Evolutionary conservation across 2,329 filamentous ascomycete species (phyloP).

Genomic region (Xylariaceae sp.): DNA sequence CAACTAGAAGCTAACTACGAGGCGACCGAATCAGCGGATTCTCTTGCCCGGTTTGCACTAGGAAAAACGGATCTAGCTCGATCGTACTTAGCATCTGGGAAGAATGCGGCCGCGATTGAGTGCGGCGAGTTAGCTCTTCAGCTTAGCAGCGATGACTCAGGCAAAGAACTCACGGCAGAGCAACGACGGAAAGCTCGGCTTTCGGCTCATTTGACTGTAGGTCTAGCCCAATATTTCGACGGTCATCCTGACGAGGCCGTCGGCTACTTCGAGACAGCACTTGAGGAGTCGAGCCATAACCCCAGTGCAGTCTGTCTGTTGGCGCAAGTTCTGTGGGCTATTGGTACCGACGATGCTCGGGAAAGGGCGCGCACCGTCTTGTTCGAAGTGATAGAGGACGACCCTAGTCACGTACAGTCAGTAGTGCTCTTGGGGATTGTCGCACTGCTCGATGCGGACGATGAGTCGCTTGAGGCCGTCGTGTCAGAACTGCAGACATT

Average conservation of each 20-base stretch:
- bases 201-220: slow-evolving; percentile 84
- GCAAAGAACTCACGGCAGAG: slow-evolving; percentile 68
- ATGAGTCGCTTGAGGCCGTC: slow-evolving; percentile 81
- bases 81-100: slow-evolving; percentile 73
- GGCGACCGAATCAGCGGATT: slow-evolving; percentile 74
- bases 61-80: slow-evolving; percentile 87
- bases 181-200: slow-evolving; percentile 75
- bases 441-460: slow-evolving; percentile 79
- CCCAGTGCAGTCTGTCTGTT: slow-evolving; percentile 88
- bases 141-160: slow-evolving; percentile 75
- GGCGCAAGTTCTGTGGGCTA: slow-evolving; percentile 92
- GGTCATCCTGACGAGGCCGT: slow-evolving; percentile 73
- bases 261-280: slow-evolving; percentile 78
- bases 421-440: slow-evolving; percentile 84
- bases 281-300: slow-evolving; percentile 76
- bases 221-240: slow-evolving; percentile 79
- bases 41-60: slow-evolving; percentile 78
- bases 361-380: slow-evolving; percentile 79
- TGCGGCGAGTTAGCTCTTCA: slow-evolving; percentile 82
- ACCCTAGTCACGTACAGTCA: slow-evolving; percentile 78
- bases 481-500: slow-evolving; percentile 76
- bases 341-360: slow-evolving; percentile 75
- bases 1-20: slow-evolving; percentile 84
- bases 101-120: slow-evolving; percentile 74
- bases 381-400: slow-evolving; percentile 77